Percentiles rank a stretch among this genome's conserved stretches.
phyloP scores from a whole-genome alignment of 805 yeast genomes.

The Blastobotrys mokoenaii region DNA sequence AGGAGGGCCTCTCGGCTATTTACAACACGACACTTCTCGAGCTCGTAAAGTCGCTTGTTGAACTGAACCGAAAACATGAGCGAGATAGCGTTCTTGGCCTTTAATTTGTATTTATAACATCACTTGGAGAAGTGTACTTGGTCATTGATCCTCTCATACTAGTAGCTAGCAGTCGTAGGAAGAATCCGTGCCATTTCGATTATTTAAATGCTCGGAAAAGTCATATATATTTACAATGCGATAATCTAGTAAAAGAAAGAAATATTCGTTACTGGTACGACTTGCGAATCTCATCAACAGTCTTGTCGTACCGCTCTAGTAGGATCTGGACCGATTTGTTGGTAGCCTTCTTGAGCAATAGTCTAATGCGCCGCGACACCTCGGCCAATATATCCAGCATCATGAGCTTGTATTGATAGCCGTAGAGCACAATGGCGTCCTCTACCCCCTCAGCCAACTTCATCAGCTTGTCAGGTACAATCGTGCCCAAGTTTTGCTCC shows the following conservation, averaged over 20 bases:
- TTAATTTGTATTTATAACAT: background rate
- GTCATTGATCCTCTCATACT: too few relatives aligned
- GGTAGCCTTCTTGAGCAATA: background rate
- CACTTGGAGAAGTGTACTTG: too few relatives aligned
- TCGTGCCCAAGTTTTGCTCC: background rate
- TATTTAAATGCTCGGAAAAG: too few relatives aligned
- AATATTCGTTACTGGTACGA: too few relatives aligned
- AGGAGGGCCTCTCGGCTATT: constrained; percentile 36
- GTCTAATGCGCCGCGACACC: too few relatives aligned
- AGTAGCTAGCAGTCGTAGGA: too few relatives aligned
- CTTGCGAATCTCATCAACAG: too few relatives aligned
- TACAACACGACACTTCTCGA: constrained; percentile 37
- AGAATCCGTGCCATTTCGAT: too few relatives aligned
- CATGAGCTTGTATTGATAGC: too few relatives aligned
- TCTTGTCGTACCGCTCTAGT: background rate
- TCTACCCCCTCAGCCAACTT: constrained; percentile 7
- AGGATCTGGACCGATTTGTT: background rate
- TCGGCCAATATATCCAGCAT: too few relatives aligned
- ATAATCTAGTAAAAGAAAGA: too few relatives aligned
- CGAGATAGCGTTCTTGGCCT: constrained; percentile 5
- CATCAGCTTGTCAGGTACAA: constrained; percentile 2
- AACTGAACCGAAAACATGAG: background rate
- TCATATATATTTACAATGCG: too few relatives aligned
- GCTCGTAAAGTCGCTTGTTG: constrained; percentile 36
- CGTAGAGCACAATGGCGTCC: constrained; percentile 4